Evolutionary conservation across 352 stramenopile species (phyloP).

Genomic region (Proteromonas lacertae): DNA sequence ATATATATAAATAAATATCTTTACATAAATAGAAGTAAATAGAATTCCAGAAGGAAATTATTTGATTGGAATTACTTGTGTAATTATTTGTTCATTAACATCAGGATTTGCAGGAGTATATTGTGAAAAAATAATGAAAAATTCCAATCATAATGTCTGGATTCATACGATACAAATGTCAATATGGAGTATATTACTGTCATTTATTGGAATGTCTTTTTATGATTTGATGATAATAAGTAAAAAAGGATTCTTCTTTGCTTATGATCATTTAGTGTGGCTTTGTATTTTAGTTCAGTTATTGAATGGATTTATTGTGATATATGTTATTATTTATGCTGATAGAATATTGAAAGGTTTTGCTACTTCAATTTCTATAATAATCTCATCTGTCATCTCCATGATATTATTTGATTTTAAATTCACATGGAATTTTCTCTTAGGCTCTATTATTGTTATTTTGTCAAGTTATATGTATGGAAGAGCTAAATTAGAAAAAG

Average conservation of each 20-base stretch:
- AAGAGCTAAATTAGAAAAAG: too few species aligned
- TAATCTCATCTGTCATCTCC: too few species aligned
- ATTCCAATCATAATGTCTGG: slow-evolving; percentile 27
- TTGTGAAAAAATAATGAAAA: slow-evolving; percentile 57
- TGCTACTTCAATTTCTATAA: too few species aligned
- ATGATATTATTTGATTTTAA: too few species aligned
- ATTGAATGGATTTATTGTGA: slow-evolving; percentile 16
- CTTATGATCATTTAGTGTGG: slow-evolving; percentile 15
- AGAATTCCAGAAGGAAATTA: slow-evolving; percentile 2
- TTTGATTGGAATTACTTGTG: slow-evolving; percentile 21
- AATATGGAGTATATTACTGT: slow-evolving; percentile 24
- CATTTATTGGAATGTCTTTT: slow-evolving; percentile 10
- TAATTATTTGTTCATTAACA: slow-evolving; percentile 27
- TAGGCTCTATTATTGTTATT: too few species aligned
- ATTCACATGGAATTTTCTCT: too few species aligned
- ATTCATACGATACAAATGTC: slow-evolving; percentile 46
- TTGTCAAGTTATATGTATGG: too few species aligned
- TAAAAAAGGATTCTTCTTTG: slow-evolving; percentile 25
- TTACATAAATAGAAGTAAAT: too few species aligned
- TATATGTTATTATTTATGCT: too few species aligned
- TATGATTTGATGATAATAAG: slow-evolving; percentile 7
- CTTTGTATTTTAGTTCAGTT: slow-evolving; percentile 13
- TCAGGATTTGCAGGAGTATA: too few species aligned
- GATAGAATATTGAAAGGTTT: too few species aligned
- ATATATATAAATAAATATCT: too few species aligned